Percentiles rank a stretch among this genome's conserved stretches.
Conservation (phyloP, 768 basidiomycete genomes). For the Russula virescens region DNA sequence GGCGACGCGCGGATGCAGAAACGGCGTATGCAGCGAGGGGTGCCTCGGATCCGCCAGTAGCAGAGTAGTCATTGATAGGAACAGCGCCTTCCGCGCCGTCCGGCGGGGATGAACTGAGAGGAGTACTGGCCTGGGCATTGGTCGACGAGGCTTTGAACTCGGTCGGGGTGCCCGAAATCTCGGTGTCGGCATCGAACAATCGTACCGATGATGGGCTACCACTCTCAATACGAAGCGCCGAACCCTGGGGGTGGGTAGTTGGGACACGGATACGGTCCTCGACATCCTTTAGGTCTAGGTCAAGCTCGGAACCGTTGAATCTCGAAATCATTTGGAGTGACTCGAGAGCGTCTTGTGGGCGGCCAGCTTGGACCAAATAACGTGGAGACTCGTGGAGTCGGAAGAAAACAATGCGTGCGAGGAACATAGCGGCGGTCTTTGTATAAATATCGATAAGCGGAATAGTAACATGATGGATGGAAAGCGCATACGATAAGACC, state of each 20-base stretch:
- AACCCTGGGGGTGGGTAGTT: neutral
- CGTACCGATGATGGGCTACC: neutral
- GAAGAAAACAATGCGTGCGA: slow-evolving; percentile 85
- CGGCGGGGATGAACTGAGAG: slow-evolving; percentile 6
- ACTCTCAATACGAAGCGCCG: neutral
- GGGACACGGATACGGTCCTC: slow-evolving; percentile 35
- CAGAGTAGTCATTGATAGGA: slow-evolving; percentile 23
- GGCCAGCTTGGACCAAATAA: slow-evolving; percentile 84
- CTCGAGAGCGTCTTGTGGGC: slow-evolving; percentile 77
- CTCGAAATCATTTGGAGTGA: slow-evolving; percentile 78
- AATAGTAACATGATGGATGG: neutral
- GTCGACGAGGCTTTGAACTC: neutral
- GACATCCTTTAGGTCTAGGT: slow-evolving; percentile 68
- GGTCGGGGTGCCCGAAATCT: neutral
- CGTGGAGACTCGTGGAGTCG: slow-evolving; percentile 91
- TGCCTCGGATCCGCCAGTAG: slow-evolving; percentile 26
- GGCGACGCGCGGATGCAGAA: neutral
- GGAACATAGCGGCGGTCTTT: slow-evolving; percentile 84
- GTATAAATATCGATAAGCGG: neutral
- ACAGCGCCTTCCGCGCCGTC: neutral
- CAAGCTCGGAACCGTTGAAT: slow-evolving; percentile 74
- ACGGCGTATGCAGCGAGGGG: slow-evolving; percentile 17
- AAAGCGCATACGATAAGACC: slow-evolving; percentile 68
- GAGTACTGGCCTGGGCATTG: neutral
- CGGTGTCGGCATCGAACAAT: slow-evolving; percentile 11